phyloP scores from a whole-genome alignment of 169 alveolate genomes.

The Cryptosporidium bovis region DNA sequence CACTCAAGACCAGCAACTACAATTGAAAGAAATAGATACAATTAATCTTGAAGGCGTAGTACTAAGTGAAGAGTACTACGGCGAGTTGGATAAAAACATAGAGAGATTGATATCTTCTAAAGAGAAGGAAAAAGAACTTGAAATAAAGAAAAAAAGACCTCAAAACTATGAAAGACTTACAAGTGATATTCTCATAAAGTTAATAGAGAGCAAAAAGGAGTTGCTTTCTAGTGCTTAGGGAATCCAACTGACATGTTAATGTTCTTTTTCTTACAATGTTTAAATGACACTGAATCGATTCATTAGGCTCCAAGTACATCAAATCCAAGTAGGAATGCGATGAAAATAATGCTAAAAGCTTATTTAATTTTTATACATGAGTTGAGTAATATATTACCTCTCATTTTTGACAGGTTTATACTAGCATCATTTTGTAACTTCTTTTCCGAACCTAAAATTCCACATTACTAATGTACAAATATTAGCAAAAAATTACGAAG shows the following conservation, averaged over 20 bases:
- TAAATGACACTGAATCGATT: too few relatives aligned
- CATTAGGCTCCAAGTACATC: too few relatives aligned
- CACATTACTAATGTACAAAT: background rate
- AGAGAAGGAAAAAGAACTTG: constrained; percentile 40
- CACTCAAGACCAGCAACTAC: background rate
- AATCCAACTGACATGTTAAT: too few relatives aligned
- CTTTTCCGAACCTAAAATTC: background rate
- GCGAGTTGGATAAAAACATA: background rate
- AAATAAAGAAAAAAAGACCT: constrained; percentile 3
- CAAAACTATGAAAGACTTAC: background rate
- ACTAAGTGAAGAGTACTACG: constrained; percentile 2
- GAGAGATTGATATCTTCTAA: background rate
- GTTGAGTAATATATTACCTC: too few relatives aligned
- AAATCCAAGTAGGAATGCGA: too few relatives aligned
- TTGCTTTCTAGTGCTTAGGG: too few relatives aligned
- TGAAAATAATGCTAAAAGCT: too few relatives aligned
- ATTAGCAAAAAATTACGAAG: constrained; percentile 8
- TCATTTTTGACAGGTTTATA: too few relatives aligned
- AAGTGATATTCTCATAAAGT: too few relatives aligned
- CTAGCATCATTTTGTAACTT: background rate
- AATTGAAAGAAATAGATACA: background rate
- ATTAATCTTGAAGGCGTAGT: background rate
- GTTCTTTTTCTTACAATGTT: too few relatives aligned
- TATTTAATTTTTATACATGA: too few relatives aligned
- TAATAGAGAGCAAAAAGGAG: too few relatives aligned